Evolutionary conservation across 768 basidiomycete species (phyloP).

Genomic region (Nevesoporus exiguus): DNA sequence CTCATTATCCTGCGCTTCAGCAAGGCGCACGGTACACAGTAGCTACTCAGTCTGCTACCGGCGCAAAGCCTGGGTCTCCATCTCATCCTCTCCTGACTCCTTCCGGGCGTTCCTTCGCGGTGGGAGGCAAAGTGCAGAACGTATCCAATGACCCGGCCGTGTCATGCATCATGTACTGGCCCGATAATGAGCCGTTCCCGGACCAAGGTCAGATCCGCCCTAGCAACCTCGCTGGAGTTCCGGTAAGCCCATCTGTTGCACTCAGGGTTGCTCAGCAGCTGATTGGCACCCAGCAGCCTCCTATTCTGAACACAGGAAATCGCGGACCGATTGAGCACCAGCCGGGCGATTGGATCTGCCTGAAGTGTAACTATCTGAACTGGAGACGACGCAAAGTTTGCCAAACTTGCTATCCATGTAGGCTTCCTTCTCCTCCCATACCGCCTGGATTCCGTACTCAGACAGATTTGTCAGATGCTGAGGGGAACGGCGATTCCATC

Average conservation of each 20-base stretch:
- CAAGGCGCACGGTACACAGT: slow-evolving; percentile 27
- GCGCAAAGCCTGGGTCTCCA: slow-evolving; percentile 37
- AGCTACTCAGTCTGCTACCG: slow-evolving; percentile 20
- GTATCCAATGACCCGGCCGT: slow-evolving; percentile 65
- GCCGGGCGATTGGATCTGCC: slow-evolving; percentile 80
- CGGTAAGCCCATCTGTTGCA: slow-evolving; percentile 38
- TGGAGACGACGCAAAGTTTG: slow-evolving; percentile 87
- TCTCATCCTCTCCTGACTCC: slow-evolving; percentile 78
- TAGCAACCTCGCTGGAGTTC: slow-evolving; percentile 46
- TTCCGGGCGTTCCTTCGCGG: slow-evolving; percentile 72
- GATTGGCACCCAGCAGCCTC: slow-evolving; percentile 56
- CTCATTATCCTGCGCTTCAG: slow-evolving; percentile 28
- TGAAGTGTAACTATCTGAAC: slow-evolving; percentile 83
- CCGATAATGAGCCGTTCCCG: slow-evolving; percentile 82
- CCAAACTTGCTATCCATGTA: slow-evolving; percentile 84
- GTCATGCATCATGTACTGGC: slow-evolving; percentile 88
- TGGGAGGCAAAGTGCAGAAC: slow-evolving; percentile 78
- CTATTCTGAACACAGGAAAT: slow-evolving; percentile 87
- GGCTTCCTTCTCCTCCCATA: slow-evolving; percentile 32
- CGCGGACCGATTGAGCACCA: slow-evolving; percentile 85
- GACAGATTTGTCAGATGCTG: slow-evolving; percentile 54
- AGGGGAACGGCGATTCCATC: slow-evolving; percentile 86
- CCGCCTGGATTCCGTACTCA: slow-evolving; percentile 10
- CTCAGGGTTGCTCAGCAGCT: not conserved
- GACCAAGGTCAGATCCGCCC: slow-evolving; percentile 78